A percentile compares a stretch with the other conserved stretches of the same genome.
Conservation (phyloP, 1,284 basidiomycete genomes). For the Leccinum subspadiceum region DNA sequence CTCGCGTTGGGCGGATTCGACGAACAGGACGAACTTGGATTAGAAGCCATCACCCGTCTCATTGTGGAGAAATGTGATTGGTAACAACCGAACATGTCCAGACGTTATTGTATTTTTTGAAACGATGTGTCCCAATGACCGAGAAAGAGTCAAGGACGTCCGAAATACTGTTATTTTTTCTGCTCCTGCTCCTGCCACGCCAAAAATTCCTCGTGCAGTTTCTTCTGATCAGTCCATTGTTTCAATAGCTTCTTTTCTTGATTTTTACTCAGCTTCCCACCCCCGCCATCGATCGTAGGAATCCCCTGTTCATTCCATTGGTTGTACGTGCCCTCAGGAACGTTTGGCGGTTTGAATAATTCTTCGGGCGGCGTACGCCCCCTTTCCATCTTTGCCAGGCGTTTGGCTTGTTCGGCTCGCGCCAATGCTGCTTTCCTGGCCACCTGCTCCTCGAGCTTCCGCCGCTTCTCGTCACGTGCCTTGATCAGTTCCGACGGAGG, state of each 20-base stretch:
- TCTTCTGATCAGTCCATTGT: slow-evolving; percentile 75
- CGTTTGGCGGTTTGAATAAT: slow-evolving; percentile 85
- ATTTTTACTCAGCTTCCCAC: slow-evolving; percentile 85
- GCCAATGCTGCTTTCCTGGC: slow-evolving; percentile 77
- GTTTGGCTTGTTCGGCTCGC: slow-evolving; percentile 75
- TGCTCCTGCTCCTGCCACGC: slow-evolving; percentile 55
- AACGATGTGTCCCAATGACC: background rate
- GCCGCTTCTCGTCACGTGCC: slow-evolving; percentile 89
- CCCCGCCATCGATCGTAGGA: slow-evolving; percentile 81
- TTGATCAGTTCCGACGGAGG: slow-evolving; percentile 80
- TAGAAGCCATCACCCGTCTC: slow-evolving; percentile 67
- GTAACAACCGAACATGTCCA: slow-evolving; percentile 35
- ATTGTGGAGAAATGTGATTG: slow-evolving; percentile 60
- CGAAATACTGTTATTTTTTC: slow-evolving; percentile 1
- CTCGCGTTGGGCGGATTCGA: slow-evolving; percentile 70
- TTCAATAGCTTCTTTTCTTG: slow-evolving; percentile 81
- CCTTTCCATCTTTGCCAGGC: slow-evolving; percentile 81
- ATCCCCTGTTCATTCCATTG: slow-evolving; percentile 86
- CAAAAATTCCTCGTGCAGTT: slow-evolving; percentile 75
- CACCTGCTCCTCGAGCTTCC: slow-evolving; percentile 71
- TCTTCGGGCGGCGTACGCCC: slow-evolving; percentile 75
- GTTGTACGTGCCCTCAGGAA: slow-evolving; percentile 64
- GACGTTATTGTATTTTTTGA: slow-evolving; percentile 7
- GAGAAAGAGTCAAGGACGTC: background rate
- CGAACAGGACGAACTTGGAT: slow-evolving; percentile 67